These are phyloP conservation scores for Meripilus lineatus DNA, from an alignment of 1,284 basidiomycete genomes.

Conservation along the genomic window DNA sequence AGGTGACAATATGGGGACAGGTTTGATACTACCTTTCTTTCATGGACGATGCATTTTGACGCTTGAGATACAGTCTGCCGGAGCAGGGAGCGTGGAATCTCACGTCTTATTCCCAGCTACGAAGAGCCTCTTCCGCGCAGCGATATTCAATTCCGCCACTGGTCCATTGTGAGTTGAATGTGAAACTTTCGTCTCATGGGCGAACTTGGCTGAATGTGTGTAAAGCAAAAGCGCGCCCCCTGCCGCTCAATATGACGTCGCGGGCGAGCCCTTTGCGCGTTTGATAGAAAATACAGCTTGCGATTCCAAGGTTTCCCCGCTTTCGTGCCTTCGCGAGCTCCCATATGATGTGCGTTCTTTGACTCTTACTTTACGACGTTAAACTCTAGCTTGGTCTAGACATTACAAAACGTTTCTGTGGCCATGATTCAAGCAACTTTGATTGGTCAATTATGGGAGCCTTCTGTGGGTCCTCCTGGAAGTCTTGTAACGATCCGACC, in stretches of 20 bases:
- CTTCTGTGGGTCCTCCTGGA: slow-evolving; percentile 46
- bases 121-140: slow-evolving; percentile 44
- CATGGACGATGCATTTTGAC: neutral
- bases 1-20: slow-evolving; percentile 64
- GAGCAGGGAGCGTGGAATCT: slow-evolving; percentile 49
- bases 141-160: slow-evolving; percentile 45
- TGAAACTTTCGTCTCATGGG: neutral
- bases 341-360: slow-evolving; percentile 40
- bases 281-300: slow-evolving; percentile 45
- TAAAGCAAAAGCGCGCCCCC: slow-evolving; percentile 50
- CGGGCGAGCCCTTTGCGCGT: slow-evolving; percentile 48
- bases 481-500: slow-evolving; percentile 47
- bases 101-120: slow-evolving; percentile 43
- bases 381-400: slow-evolving; percentile 24
- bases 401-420: slow-evolving; percentile 43
- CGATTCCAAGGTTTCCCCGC: slow-evolving; percentile 31
- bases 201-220: neutral
- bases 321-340: slow-evolving; percentile 43
- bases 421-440: slow-evolving; percentile 38
- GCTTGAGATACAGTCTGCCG: slow-evolving; percentile 40
- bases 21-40: slow-evolving; percentile 22
- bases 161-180: slow-evolving; percentile 46
- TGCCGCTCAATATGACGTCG: slow-evolving; percentile 48
- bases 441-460: slow-evolving; percentile 58
- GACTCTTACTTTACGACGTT: neutral